These are phyloP conservation scores for Tricholoma saponaceum DNA, from an alignment of 768 basidiomycete genomes.

Conservation along the genomic window DNA sequence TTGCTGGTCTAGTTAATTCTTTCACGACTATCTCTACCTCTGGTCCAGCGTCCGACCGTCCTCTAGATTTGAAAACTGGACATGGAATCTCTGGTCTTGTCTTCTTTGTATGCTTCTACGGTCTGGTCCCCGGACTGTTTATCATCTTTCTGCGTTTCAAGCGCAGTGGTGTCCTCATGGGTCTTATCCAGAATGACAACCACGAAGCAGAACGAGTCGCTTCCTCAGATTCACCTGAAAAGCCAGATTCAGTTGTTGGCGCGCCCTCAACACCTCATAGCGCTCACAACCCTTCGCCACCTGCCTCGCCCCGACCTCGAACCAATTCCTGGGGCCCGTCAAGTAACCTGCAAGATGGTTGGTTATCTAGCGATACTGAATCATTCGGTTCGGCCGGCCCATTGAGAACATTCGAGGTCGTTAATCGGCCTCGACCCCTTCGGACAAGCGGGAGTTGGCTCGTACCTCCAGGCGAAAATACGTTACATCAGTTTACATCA, in stretches of 20 bases:
- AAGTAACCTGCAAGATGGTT: slow-evolving; percentile 38
- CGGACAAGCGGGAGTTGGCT: slow-evolving; percentile 30
- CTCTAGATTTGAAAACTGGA: slow-evolving; percentile 36
- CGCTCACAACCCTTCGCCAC: slow-evolving; percentile 35
- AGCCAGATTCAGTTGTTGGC: slow-evolving; percentile 24
- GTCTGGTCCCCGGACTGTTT: slow-evolving; percentile 41
- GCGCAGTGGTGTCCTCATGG: not conserved
- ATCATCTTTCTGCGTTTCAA: slow-evolving; percentile 17
- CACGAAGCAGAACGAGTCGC: slow-evolving; percentile 8
- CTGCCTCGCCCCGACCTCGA: slow-evolving; percentile 38
- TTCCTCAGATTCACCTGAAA: slow-evolving; percentile 27
- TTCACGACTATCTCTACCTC: slow-evolving; percentile 52
- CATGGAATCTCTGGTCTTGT: slow-evolving; percentile 66
- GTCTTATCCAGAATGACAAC: slow-evolving; percentile 13
- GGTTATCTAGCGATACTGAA: slow-evolving; percentile 40
- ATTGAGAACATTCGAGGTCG: slow-evolving; percentile 45
- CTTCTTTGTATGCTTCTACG: slow-evolving; percentile 61
- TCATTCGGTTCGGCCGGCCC: slow-evolving; percentile 39
- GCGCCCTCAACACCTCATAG: slow-evolving; percentile 31
- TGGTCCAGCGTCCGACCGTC: slow-evolving; percentile 10
- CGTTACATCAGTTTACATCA: slow-evolving; percentile 27
- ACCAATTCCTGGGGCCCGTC: slow-evolving; percentile 50
- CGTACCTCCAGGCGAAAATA: slow-evolving; percentile 11
- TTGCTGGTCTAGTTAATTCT: slow-evolving; percentile 57
- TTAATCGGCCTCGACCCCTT: slow-evolving; percentile 41